Conservation (phyloP, 2,329 filamentous ascomycete genomes). For the Neoarthrinium moseri region DNA sequence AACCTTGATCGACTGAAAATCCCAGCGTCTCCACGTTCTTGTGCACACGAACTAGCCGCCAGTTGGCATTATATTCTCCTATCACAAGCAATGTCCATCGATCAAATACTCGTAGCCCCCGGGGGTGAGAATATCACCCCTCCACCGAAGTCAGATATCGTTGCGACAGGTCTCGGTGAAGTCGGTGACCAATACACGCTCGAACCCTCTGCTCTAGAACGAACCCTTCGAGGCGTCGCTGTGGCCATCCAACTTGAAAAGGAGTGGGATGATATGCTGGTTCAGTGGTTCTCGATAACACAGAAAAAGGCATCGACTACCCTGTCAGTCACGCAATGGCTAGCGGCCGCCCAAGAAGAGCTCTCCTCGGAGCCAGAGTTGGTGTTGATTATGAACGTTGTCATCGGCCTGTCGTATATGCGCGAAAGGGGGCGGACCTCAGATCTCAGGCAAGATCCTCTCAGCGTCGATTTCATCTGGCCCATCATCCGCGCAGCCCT, state of each 20-base stretch:
- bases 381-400: not conserved
- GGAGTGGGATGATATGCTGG: not conserved
- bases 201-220: not conserved
- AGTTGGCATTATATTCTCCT: too few relatives aligned
- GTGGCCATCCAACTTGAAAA: not conserved
- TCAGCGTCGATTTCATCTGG: constrained; percentile 2
- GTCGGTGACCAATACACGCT: not conserved
- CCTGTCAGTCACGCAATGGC: not conserved
- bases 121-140: too few relatives aligned
- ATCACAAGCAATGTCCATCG: too few relatives aligned
- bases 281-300: not conserved
- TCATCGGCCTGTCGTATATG: constrained; percentile 6
- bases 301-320: not conserved
- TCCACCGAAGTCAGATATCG: too few relatives aligned
- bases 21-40: too few relatives aligned
- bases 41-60: too few relatives aligned
- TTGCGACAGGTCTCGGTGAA: not conserved
- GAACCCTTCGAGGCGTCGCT: constrained; percentile 1
- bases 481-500: not conserved
- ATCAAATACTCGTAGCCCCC: too few relatives aligned
- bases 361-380: not conserved
- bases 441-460: not conserved
- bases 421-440: not conserved
- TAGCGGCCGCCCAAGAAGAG: not conserved
- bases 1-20: too few relatives aligned